phyloP scores from a whole-genome alignment of 768 basidiomycete species.

The Mycena rebaudengoi region DNA sequence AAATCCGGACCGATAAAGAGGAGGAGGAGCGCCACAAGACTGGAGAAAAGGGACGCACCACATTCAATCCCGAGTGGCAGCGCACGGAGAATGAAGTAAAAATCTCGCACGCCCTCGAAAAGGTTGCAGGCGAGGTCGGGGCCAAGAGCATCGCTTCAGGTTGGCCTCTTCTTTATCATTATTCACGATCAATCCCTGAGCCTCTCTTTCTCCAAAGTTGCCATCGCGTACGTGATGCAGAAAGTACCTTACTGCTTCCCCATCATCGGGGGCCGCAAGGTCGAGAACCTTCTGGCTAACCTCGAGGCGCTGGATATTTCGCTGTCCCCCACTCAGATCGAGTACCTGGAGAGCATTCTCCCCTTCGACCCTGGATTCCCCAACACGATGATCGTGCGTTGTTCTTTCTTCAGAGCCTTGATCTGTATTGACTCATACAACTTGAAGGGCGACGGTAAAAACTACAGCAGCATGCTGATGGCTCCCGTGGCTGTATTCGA shows the following conservation, averaged over 20 bases:
- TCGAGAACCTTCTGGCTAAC: conserved; percentile 60
- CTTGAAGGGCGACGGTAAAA: conserved; percentile 9
- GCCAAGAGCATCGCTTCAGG: conserved; percentile 56
- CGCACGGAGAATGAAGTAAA: conserved; percentile 54
- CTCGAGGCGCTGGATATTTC: conserved; percentile 58
- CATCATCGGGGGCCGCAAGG: conserved; percentile 56
- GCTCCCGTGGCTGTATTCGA: too few species aligned
- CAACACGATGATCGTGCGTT: conserved; percentile 40
- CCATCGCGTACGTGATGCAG: conserved; percentile 63
- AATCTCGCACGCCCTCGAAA: conserved; percentile 54
- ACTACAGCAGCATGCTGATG: too few species aligned
- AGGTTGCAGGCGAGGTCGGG: conserved; percentile 60
- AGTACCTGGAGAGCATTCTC: conserved; percentile 49
- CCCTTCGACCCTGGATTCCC: conserved; percentile 61
- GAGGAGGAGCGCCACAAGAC: conserved; percentile 8
- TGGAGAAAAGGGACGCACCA: conserved; percentile 49
- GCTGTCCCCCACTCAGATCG: conserved; percentile 54
- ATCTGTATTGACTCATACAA: background rate
- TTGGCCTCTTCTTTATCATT: conserved; percentile 28
- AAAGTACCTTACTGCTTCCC: conserved; percentile 51
- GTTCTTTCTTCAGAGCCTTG: background rate
- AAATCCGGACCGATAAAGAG: conserved; percentile 59
- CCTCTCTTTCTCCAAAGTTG: conserved; percentile 44
- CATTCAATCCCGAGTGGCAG: conserved; percentile 47
- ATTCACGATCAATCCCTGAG: background rate